These are phyloP conservation scores for Fusarium burgessii DNA, from an alignment of 2,329 filamentous ascomycete genomes.

Conservation along the genomic window DNA sequence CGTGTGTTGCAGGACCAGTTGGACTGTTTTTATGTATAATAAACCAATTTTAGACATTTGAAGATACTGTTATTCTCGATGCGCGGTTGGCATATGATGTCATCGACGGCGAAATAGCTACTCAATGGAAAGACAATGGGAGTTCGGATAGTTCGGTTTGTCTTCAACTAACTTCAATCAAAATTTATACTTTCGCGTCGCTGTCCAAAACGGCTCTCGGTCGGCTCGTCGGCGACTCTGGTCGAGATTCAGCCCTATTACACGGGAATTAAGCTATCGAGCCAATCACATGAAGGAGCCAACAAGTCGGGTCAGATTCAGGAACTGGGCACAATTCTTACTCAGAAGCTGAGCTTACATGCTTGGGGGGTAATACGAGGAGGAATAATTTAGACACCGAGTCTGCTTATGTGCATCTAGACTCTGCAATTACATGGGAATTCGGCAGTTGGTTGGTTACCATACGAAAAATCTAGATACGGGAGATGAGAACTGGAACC, in stretches of 20 bases:
- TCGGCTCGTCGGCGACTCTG: constrained; percentile 25
- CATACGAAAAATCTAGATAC: neutral
- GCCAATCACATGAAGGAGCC: constrained; percentile 2
- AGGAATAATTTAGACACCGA: neutral
- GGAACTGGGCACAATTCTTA: neutral
- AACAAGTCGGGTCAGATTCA: neutral
- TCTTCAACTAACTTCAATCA: neutral
- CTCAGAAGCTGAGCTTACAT: neutral
- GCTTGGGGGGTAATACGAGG: neutral
- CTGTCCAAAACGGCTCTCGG: neutral
- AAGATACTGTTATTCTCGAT: neutral
- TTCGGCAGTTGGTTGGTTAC: neutral
- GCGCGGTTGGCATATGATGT: neutral
- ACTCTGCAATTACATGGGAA: neutral
- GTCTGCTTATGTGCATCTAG: neutral
- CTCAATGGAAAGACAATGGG: neutral
- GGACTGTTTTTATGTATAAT: neutral
- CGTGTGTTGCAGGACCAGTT: neutral
- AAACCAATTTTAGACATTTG: neutral
- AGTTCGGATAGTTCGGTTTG: neutral
- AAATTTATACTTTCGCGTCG: neutral
- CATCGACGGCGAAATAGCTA: neutral
- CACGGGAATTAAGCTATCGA: neutral
- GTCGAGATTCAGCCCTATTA: constrained; percentile 27
- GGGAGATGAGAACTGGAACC: neutral